Conservation (phyloP, 2,329 filamentous ascomycete genomes). For the Exophiala aquamarina region DNA sequence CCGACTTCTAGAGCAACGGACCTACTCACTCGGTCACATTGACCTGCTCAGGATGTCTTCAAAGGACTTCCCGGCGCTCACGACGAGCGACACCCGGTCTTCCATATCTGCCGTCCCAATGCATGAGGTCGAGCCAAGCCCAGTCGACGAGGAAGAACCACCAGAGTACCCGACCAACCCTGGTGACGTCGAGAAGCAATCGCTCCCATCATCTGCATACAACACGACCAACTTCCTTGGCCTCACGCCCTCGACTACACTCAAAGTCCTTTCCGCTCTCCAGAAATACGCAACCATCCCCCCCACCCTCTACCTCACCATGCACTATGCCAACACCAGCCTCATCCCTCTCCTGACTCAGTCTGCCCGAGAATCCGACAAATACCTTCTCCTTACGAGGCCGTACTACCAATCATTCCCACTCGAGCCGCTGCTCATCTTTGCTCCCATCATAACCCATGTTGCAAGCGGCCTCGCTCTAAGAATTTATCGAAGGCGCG, state of each 20-base stretch:
- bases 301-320: constrained; percentile 70
- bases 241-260: constrained; percentile 18
- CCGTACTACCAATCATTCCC: constrained; percentile 87
- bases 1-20: neutral
- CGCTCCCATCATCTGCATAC: constrained; percentile 27
- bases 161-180: constrained; percentile 50
- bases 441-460: constrained; percentile 72
- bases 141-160: constrained; percentile 61
- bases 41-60: constrained; percentile 8
- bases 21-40: neutral
- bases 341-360: constrained; percentile 73
- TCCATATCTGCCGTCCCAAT: constrained; percentile 62
- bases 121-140: constrained; percentile 77
- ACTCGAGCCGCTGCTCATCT: constrained; percentile 77
- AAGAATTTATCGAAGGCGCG: constrained; percentile 70
- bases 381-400: constrained; percentile 84
- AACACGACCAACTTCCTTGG: constrained; percentile 44
- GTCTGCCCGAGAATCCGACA: constrained; percentile 73
- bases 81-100: constrained; percentile 16
- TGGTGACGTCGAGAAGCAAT: constrained; percentile 39
- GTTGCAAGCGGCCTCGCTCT: constrained; percentile 74
- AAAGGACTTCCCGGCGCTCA: constrained; percentile 20
- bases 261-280: constrained; percentile 58
- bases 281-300: constrained; percentile 90
- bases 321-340: constrained; percentile 80